Base-by-base conservation (phyloP, 148 eudicot species). In the Dianthus caryophyllus region DNA sequence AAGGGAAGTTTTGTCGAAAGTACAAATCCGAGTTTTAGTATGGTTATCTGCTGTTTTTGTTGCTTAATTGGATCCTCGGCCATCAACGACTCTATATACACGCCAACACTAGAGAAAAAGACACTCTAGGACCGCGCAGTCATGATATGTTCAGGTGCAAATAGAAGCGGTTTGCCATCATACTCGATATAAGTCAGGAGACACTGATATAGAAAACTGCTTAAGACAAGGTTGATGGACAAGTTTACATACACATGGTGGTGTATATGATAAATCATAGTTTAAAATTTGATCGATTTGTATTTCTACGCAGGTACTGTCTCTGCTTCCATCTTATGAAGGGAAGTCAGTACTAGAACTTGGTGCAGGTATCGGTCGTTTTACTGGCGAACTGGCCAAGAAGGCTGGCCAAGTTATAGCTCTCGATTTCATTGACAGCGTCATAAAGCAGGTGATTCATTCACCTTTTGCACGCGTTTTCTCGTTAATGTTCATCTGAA, bases 351-450 rank as follows among this genome's bases (percentile, higher is more conserved):
- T 95, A 49, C 82, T 95, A 53, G 97, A 95, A 80, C 93, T 95
- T 10, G 99, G 99, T 71, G 99, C 99, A 67, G 99, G 99, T 26
- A 95, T 95, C 74, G 99, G 99, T 72, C 97, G 97, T 62, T 95
- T 95, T 76, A 95, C 99, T 56, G 88, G 99, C 55, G 94, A 95
- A 76, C 66, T 95, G 57, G 97, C 92, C 60, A 69, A 86, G 72
- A 85, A 73, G 66, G 97, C 99, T 65, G 88, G 83, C 22, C 84
- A 88, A 47, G 83, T 95, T 76, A 46, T 84, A 55, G 99, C 99
- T 41, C 29, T 88, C 68, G 99, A 95, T 76, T 95, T 95, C 81
- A 88, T 95, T 77, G 99, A 95, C 14, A 84, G 87, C 70, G 94
- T 75, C 46, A 84, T 95, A 49, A 90, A 88, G 82, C 87, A 95